Percentiles rank a stretch among this genome's conserved stretches.
Evolutionary conservation across 2,329 filamentous ascomycete genomes (phyloP).

Genomic region (Colletotrichum godetiae): DNA sequence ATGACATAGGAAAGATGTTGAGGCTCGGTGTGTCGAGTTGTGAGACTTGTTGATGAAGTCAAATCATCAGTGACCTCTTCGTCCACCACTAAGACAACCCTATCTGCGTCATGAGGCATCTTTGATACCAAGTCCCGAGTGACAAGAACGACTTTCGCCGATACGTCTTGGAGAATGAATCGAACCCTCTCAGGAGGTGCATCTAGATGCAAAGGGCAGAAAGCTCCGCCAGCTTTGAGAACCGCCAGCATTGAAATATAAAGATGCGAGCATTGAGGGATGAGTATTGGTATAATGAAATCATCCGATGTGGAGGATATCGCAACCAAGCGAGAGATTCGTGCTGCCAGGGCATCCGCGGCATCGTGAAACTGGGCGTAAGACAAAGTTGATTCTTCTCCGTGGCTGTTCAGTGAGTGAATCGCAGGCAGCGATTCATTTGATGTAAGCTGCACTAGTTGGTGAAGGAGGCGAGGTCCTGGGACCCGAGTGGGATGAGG

Average conservation of each 20-base stretch:
- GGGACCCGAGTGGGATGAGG: slow-evolving; percentile 51
- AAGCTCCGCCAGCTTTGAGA: slow-evolving; percentile 84
- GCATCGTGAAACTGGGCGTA: slow-evolving; percentile 72
- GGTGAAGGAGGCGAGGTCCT: slow-evolving; percentile 60
- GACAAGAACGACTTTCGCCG: slow-evolving; percentile 76
- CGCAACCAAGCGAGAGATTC: slow-evolving; percentile 50
- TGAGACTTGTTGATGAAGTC: slow-evolving; percentile 33
- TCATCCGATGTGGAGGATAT: background rate
- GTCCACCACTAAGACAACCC: slow-evolving; percentile 52
- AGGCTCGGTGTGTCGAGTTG: slow-evolving; percentile 63
- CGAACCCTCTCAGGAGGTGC: slow-evolving; percentile 79
- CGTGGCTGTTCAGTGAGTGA: slow-evolving; percentile 64
- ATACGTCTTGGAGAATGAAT: slow-evolving; percentile 85
- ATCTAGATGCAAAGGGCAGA: slow-evolving; percentile 86
- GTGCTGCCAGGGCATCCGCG: slow-evolving; percentile 66
- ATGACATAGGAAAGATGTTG: slow-evolving; percentile 73
- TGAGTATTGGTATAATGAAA: slow-evolving; percentile 76
- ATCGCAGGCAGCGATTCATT: slow-evolving; percentile 62
- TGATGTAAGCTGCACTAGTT: slow-evolving; percentile 65
- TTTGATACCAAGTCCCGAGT: slow-evolving; percentile 58
- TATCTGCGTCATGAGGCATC: slow-evolving; percentile 45
- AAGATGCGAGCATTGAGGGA: slow-evolving; percentile 81
- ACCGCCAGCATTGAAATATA: slow-evolving; percentile 84
- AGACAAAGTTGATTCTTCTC: slow-evolving; percentile 59
- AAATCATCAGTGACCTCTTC: slow-evolving; percentile 26